phyloP scores from a whole-genome alignment of 345 rosid genomes.

The Crucihimalaya himalaica region DNA sequence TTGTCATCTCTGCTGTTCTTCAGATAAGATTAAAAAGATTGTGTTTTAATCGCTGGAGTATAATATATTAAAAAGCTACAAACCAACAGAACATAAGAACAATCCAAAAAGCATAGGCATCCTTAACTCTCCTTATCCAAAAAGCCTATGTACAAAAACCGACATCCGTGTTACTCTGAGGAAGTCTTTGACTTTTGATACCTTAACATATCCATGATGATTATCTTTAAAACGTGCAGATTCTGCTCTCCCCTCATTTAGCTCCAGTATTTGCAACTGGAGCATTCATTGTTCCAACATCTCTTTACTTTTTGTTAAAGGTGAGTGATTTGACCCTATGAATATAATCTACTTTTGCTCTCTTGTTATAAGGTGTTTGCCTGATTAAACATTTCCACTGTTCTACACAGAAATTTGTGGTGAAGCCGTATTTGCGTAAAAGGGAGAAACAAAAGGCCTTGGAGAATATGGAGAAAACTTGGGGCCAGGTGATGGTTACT shows the following conservation, averaged over 20 bases:
- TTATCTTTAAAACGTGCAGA: slow-evolving; percentile 52
- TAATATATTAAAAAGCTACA: not conserved
- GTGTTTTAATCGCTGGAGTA: slow-evolving; percentile 20
- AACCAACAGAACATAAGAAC: not conserved
- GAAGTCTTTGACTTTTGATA: not conserved
- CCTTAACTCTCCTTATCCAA: not conserved
- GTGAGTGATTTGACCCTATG: slow-evolving; percentile 41
- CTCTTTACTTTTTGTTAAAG: slow-evolving; percentile 86
- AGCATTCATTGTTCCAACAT: slow-evolving; percentile 82
- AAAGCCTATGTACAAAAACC: not conserved
- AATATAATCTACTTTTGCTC: slow-evolving; percentile 9
- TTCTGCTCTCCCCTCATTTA: slow-evolving; percentile 69
- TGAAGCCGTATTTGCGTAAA: slow-evolving; percentile 71
- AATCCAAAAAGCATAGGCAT: not conserved
- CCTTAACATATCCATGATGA: slow-evolving; percentile 22
- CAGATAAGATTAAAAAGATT: not conserved
- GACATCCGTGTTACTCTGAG: not conserved
- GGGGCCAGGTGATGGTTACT: slow-evolving; percentile 60
- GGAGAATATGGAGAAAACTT: slow-evolving; percentile 68
- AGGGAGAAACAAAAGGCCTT: slow-evolving; percentile 74
- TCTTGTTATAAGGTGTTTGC: slow-evolving; percentile 9
- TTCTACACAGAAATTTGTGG: slow-evolving; percentile 63
- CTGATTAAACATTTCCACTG: not conserved
- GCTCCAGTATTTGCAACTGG: slow-evolving; percentile 70
- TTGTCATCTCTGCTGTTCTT: not conserved